A percentile compares a stretch with the other conserved stretches of the same genome.
phyloP scores from a whole-genome alignment of 177 flowering plant species.

The Vitis hybrid region DNA sequence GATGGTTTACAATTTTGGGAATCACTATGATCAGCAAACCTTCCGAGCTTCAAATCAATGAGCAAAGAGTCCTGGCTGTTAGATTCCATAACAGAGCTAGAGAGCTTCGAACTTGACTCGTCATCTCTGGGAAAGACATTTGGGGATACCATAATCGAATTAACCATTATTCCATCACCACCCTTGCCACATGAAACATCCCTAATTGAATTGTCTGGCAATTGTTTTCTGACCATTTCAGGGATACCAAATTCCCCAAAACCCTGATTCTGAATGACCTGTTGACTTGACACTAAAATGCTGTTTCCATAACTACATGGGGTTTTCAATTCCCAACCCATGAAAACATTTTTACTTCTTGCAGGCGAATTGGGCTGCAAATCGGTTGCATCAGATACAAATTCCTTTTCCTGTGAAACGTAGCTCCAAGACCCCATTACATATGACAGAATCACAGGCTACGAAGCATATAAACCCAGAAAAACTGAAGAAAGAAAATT shows the following conservation, averaged over 20 bases:
- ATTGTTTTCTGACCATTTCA: slow-evolving; percentile 30
- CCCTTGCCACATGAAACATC: slow-evolving; percentile 20
- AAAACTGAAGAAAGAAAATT: background rate
- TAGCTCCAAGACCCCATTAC: slow-evolving; percentile 44
- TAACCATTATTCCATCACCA: slow-evolving; percentile 19
- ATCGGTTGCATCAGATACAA: slow-evolving; percentile 38
- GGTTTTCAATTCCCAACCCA: slow-evolving; percentile 39
- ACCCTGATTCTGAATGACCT: slow-evolving; percentile 25
- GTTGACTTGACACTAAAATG: slow-evolving; percentile 22
- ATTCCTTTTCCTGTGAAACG: slow-evolving; percentile 48
- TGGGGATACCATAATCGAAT: slow-evolving; percentile 12
- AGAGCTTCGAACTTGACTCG: slow-evolving; percentile 40
- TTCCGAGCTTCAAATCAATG: slow-evolving; percentile 61
- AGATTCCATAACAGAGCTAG: slow-evolving; percentile 41
- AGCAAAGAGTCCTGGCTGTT: slow-evolving; percentile 37
- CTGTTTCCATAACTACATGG: slow-evolving; percentile 26
- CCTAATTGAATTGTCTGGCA: slow-evolving; percentile 14
- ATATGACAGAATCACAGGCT: slow-evolving; percentile 9
- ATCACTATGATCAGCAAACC: slow-evolving; percentile 42
- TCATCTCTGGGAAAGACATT: slow-evolving; percentile 33
- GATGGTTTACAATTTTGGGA: slow-evolving; percentile 8
- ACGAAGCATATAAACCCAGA: background rate
- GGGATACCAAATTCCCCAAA: slow-evolving; percentile 33
- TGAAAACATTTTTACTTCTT: slow-evolving; percentile 26
- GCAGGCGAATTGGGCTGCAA: slow-evolving; percentile 27